These are phyloP conservation scores for Schoenoplectus triqueter DNA, from an alignment of 202 grass and related monocot genomes.

Conservation along the genomic window DNA sequence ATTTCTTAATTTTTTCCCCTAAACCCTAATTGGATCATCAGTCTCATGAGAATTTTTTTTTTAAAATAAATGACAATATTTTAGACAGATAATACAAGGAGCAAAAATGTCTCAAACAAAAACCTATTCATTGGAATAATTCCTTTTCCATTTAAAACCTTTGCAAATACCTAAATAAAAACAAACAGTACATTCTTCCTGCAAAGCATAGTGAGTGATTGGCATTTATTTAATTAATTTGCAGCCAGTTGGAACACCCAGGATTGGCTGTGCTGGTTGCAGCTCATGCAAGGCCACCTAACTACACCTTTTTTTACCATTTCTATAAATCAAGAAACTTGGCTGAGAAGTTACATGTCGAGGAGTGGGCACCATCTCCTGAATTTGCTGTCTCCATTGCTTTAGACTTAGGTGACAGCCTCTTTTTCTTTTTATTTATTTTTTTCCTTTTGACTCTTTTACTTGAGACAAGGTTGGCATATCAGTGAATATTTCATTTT, in stretches of 20 bases:
- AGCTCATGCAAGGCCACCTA: slow-evolving; percentile 80
- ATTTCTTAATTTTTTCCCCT: background rate
- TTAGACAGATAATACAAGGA: background rate
- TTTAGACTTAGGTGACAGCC: slow-evolving; percentile 62
- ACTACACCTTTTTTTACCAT: slow-evolving; percentile 84
- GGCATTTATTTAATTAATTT: slow-evolving; percentile 33
- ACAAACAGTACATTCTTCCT: background rate
- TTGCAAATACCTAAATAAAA: background rate
- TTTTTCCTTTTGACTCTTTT: slow-evolving; percentile 1
- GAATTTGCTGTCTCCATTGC: slow-evolving; percentile 69
- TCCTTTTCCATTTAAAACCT: slow-evolving; percentile 11
- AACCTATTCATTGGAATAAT: background rate
- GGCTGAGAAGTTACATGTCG: slow-evolving; percentile 74
- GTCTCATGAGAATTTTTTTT: background rate
- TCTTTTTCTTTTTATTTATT: background rate
- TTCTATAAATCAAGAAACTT: slow-evolving; percentile 86
- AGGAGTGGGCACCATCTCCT: slow-evolving; percentile 75
- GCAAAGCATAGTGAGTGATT: slow-evolving; percentile 13
- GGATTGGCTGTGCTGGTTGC: slow-evolving; percentile 74
- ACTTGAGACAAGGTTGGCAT: background rate
- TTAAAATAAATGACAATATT: background rate
- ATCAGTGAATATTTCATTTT: background rate
- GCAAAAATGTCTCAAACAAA: background rate
- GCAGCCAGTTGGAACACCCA: slow-evolving; percentile 76
- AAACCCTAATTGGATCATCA: background rate